Conservation (phyloP, 176 grass and related monocot species). For the Otatea glauca region DNA sequence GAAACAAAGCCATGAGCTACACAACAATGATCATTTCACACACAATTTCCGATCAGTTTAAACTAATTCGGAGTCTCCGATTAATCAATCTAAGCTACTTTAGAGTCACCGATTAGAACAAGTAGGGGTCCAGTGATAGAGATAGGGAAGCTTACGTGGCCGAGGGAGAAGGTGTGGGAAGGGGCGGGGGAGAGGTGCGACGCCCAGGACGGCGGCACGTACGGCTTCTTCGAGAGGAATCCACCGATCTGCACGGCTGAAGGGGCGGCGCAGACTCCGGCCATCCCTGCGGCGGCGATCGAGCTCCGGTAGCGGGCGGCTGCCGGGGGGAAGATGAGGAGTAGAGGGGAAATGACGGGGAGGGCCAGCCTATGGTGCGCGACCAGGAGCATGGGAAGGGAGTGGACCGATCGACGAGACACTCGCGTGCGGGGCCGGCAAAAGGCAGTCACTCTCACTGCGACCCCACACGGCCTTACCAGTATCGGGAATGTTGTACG, state of each 20-base stretch:
- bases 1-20: neutral
- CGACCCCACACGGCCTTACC: too few species aligned
- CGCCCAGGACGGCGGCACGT: constrained; percentile 79
- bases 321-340: neutral
- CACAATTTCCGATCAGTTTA: neutral
- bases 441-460: neutral
- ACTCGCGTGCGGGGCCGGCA: neutral
- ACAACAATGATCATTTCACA: neutral
- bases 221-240: constrained; percentile 83
- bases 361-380: constrained; percentile 8
- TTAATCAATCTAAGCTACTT: neutral
- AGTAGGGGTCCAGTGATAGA: neutral
- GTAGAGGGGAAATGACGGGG: constrained; percentile 5
- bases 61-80: neutral
- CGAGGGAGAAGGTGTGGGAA: constrained; percentile 71
- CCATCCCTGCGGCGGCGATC: constrained; percentile 27
- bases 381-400: neutral
- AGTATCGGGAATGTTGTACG: too few species aligned
- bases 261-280: constrained; percentile 35
- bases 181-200: constrained; percentile 74
- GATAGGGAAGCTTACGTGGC: constrained; percentile 55
- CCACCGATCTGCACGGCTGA: constrained; percentile 53
- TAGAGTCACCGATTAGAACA: neutral
- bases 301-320: constrained; percentile 26
- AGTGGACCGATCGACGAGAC: neutral